phyloP scores from a whole-genome alignment of 352 stramenopile species.

The Globisporangium iwayamae region DNA sequence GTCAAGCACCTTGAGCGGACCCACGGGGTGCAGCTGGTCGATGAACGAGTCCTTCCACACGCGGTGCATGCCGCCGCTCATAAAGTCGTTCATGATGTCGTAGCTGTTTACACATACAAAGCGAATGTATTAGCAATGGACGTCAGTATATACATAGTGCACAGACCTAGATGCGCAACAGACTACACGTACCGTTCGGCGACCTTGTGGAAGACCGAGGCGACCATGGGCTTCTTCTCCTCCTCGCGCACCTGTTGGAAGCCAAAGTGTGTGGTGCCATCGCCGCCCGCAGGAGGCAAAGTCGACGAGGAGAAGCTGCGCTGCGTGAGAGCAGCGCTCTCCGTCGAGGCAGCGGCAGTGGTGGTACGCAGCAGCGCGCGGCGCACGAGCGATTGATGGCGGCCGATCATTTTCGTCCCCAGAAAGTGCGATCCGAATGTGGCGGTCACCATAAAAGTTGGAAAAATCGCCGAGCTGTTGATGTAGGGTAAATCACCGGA shows the following conservation, averaged over 20 bases:
- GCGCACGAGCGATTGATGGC: constrained; percentile 12
- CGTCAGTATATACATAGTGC: not conserved
- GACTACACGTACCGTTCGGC: constrained; percentile 85
- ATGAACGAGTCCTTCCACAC: constrained; percentile 98
- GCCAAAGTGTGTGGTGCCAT: constrained; percentile 80
- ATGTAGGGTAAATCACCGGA: too few species aligned
- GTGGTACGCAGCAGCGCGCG: constrained; percentile 3
- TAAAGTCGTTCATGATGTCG: constrained; percentile 99
- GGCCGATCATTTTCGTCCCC: constrained; percentile 11
- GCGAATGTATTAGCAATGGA: not conserved
- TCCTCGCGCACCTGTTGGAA: constrained; percentile 88
- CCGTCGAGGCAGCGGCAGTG: not conserved
- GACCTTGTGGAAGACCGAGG: constrained; percentile 97
- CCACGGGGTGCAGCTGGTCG: constrained; percentile 73
- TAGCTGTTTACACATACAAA: constrained; percentile 35
- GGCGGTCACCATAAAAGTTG: not conserved
- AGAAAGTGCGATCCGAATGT: constrained; percentile 15
- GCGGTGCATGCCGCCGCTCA: constrained; percentile 94
- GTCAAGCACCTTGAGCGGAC: constrained; percentile 87
- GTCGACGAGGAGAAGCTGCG: constrained; percentile 1
- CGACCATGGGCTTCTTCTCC: constrained; percentile 95
- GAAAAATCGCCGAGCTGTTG: not conserved
- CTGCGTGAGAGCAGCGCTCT: not conserved
- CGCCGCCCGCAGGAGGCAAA: not conserved
- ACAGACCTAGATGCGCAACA: not conserved